These are phyloP conservation scores for Sporothrix dimorphospora DNA, from an alignment of 2,329 filamentous ascomycete genomes.

Conservation along the genomic window DNA sequence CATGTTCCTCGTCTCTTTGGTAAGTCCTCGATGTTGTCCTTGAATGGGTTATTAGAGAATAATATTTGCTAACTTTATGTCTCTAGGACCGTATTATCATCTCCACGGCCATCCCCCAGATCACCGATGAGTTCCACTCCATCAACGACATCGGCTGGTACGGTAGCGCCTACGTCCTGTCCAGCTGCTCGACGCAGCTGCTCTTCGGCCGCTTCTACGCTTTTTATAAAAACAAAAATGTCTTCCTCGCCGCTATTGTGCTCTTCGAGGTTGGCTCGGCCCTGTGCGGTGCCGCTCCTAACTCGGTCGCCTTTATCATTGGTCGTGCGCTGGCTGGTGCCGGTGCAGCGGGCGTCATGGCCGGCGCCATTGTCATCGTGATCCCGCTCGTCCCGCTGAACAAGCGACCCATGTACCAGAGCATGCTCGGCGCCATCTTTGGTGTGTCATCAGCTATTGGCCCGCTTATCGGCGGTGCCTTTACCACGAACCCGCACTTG, in stretches of 20 bases:
- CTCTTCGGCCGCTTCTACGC: constrained; percentile 47
- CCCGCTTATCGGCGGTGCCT: constrained; percentile 46
- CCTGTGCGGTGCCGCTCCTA: constrained; percentile 47
- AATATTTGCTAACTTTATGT: background rate
- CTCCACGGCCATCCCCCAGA: constrained; percentile 36
- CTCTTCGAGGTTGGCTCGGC: constrained; percentile 48
- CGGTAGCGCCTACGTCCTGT: constrained; percentile 33
- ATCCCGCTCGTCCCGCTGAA: constrained; percentile 43
- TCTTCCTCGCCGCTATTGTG: constrained; percentile 40
- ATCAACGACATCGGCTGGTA: constrained; percentile 35
- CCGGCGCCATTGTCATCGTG: constrained; percentile 43
- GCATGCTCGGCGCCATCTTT: constrained; percentile 44
- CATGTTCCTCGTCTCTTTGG: constrained; percentile 46
- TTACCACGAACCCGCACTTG: constrained; percentile 40
- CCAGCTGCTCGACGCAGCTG: constrained; percentile 40
- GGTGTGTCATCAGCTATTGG: constrained; percentile 44
- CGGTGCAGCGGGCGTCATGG: constrained; percentile 46
- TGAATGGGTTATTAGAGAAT: too few relatives aligned
- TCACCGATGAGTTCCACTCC: constrained; percentile 33
- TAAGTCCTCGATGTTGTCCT: background rate
- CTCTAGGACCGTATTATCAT: constrained; percentile 36
- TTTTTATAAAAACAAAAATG: constrained; percentile 43
- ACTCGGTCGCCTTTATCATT: constrained; percentile 46
- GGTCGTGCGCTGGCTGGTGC: constrained; percentile 48
- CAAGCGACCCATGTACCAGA: constrained; percentile 43